These are phyloP conservation scores for Thuidium tamariscinum DNA, from an alignment of 225 moss, liverwort and hornwort species.

Conservation along the genomic window DNA sequence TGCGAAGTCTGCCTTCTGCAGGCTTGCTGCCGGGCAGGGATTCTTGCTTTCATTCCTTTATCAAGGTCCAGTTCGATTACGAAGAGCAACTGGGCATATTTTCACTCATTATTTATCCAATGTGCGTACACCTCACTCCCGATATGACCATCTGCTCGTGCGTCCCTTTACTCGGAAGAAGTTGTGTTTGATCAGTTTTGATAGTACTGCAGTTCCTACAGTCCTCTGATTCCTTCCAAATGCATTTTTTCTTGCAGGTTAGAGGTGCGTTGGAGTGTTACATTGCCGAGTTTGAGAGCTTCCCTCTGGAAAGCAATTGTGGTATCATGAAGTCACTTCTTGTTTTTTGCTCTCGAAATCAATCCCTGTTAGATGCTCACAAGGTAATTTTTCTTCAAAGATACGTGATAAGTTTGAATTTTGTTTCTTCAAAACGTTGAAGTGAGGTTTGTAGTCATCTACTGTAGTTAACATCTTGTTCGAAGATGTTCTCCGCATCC, in stretches of 20 bases:
- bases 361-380: slow-evolving; percentile 26
- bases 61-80: slow-evolving; percentile 49
- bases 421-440: not conserved
- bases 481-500: not conserved
- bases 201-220: not conserved
- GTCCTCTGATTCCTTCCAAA: not conserved
- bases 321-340: slow-evolving; percentile 67
- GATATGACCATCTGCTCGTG: not conserved
- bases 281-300: slow-evolving; percentile 59
- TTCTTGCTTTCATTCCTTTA: slow-evolving; percentile 56
- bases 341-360: slow-evolving; percentile 33
- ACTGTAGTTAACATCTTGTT: not conserved
- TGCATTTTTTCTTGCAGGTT: slow-evolving; percentile 35
- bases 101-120: slow-evolving; percentile 50
- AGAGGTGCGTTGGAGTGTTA: slow-evolving; percentile 56
- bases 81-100: slow-evolving; percentile 44
- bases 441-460: not conserved
- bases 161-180: not conserved
- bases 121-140: slow-evolving; percentile 15
- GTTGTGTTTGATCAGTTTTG: not conserved
- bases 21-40: slow-evolving; percentile 72
- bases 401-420: not conserved
- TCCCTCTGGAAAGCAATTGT: slow-evolving; percentile 53
- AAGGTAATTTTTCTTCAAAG: slow-evolving; percentile 18
- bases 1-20: slow-evolving; percentile 67